A percentile compares a stretch with the other conserved stretches of the same genome.
Evolutionary conservation across 73 alveolate genomes (phyloP).

Genomic region (Paramecium octaurelia): DNA sequence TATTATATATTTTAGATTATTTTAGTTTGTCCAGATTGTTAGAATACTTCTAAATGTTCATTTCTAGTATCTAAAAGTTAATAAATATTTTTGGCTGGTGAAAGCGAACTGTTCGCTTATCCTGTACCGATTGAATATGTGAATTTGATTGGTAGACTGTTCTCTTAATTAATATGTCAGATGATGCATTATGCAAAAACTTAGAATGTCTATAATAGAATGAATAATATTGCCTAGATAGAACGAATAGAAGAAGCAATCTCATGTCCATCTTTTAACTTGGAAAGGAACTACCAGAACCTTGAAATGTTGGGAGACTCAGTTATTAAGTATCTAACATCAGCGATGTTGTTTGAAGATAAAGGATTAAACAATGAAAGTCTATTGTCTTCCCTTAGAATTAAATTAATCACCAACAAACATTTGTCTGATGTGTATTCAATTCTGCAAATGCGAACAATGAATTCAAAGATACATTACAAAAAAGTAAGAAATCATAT

Average conservation of each 20-base stretch:
- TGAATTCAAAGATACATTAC: constrained; percentile 17
- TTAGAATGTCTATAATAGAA: background rate
- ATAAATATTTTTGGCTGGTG: background rate
- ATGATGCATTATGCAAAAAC: background rate
- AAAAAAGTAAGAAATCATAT: constrained; percentile 41
- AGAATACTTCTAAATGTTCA: background rate
- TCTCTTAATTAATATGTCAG: background rate
- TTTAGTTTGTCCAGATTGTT: background rate
- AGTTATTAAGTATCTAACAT: background rate
- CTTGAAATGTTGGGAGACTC: constrained; percentile 3
- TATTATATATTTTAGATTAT: background rate
- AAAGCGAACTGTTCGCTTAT: background rate
- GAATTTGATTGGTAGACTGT: background rate
- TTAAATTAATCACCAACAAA: background rate
- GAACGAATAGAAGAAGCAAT: background rate
- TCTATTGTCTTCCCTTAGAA: background rate
- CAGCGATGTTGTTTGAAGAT: background rate
- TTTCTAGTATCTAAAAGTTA: background rate
- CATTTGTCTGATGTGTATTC: background rate
- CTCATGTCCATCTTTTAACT: background rate
- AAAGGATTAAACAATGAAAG: background rate
- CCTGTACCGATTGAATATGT: background rate
- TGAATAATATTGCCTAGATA: background rate
- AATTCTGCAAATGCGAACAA: background rate
- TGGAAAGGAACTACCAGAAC: background rate